Evolutionary conservation across 2,329 filamentous ascomycete genomes (phyloP), one percentile per base, ranked within the genome.

Genomic region (Colletotrichum cereale): DNA sequence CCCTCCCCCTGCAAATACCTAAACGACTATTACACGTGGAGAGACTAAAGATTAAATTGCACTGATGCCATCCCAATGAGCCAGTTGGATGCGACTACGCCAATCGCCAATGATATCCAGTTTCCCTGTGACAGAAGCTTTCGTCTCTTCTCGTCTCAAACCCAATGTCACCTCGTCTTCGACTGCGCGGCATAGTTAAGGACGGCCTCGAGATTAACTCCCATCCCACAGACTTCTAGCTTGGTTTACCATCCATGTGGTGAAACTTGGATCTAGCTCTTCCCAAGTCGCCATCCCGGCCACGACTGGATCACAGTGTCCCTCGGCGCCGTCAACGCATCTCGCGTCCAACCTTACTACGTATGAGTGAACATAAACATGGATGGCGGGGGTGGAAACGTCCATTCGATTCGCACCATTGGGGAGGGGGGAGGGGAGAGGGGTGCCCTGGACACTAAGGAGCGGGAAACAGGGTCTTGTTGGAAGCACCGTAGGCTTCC

Each of bases 31-130:
- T 5, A 47, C 21, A 24, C 21, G 44, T n/a, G 44, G 2, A n/a
- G 44, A 47, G 4, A 12, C 10, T n/a, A 34, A n/a, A 60, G n/a
- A n/a, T n/a, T n/a, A n/a, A n/a, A n/a, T n/a, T 60, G 68, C 65
- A 71, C 68, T 64, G 65, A 55, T 60, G 53, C 44, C 44, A 58
- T 63, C 42, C 44, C 68, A 44, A 38, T 34, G 26, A 26, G 42
- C 34, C 42, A 71, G 63, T 71, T 40, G 50, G 24, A 67, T 71
- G 63, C 64, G 24, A 71, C 64, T 50, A 52, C 38, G 36, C 57
- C 50, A 67, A 12, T 71, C 29, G 57, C 44, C 36, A 57, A 58
- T 62, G 57, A 14, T 29, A 68, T 52, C 29, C 42, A 47, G 34
- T 52, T 44, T 44, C 52, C 42, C 42, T 56, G 34, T 24, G 57